These are phyloP conservation scores for Kuraishia ogatae DNA, from an alignment of 805 yeast species.

Conservation along the genomic window DNA sequence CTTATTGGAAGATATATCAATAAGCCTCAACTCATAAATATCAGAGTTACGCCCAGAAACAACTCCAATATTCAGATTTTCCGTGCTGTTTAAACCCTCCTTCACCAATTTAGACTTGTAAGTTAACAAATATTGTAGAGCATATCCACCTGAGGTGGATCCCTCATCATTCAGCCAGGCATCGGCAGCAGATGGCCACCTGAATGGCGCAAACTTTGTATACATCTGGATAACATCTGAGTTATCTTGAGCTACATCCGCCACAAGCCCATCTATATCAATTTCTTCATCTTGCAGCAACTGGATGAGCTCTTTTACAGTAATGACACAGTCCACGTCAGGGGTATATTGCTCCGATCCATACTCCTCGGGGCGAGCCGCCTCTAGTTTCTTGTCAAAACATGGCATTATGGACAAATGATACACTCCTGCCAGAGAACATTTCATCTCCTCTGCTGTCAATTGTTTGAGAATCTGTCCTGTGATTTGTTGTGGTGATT, in stretches of 20 bases:
- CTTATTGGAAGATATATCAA: conserved; percentile 16
- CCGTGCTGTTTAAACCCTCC: conserved; percentile 11
- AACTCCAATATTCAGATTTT: conserved; percentile 20
- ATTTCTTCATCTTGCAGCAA: conserved; percentile 49
- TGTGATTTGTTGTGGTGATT: conserved; percentile 91
- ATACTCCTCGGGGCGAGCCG: conserved; percentile 67
- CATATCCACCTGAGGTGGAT: conserved; percentile 85
- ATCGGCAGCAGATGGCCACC: conserved; percentile 51
- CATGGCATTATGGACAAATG: conserved; percentile 94
- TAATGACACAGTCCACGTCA: conserved; percentile 92
- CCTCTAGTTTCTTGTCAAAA: conserved; percentile 92
- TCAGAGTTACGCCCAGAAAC: conserved; percentile 71
- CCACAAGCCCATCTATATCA: conserved; percentile 21
- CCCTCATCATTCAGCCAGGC: conserved; percentile 76
- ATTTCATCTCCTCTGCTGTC: conserved; percentile 25
- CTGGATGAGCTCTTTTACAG: conserved; percentile 80
- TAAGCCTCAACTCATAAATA: conserved; percentile 56
- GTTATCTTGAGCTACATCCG: conserved; percentile 8
- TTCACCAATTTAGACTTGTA: conserved; percentile 17
- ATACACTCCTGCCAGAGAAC: conserved; percentile 34
- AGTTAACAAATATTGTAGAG: conserved; percentile 52
- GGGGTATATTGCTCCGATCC: conserved; percentile 12
- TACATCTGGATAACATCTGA: conserved; percentile 11
- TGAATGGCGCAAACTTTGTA: conserved; percentile 36
- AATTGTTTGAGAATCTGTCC: conserved; percentile 65